Evolutionary conservation across 345 rosid genomes (phyloP).

Genomic region (Eucalyptus pauciflora): DNA sequence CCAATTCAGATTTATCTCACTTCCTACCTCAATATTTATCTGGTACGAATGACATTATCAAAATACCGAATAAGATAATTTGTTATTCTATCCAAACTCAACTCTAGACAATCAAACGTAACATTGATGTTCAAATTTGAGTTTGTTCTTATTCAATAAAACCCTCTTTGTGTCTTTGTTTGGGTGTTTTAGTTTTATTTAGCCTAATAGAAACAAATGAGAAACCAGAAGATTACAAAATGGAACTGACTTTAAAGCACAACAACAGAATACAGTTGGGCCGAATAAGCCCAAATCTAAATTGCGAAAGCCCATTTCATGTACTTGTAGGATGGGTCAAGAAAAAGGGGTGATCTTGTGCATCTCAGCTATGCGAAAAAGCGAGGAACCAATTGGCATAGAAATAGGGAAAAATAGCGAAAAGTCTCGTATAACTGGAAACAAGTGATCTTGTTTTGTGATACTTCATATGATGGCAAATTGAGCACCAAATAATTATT

Average conservation of each 20-base stretch:
- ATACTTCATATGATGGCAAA: neutral
- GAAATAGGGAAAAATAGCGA: neutral
- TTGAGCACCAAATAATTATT: neutral
- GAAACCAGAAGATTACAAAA: neutral
- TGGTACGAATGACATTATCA: rapidly evolving
- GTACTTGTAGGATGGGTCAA: neutral
- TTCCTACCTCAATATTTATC: neutral
- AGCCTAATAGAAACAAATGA: neutral
- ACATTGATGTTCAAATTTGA: neutral
- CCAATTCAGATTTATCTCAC: rapidly evolving
- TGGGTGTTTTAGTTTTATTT: neutral
- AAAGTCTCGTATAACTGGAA: neutral
- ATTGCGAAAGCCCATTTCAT: neutral
- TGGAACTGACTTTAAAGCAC: neutral
- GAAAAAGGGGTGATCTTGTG: neutral
- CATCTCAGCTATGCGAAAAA: neutral
- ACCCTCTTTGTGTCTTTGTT: neutral
- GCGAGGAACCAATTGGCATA: neutral
- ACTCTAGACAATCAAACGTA: neutral
- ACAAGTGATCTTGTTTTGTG: neutral
- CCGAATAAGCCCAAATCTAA: neutral
- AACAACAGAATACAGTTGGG: neutral
- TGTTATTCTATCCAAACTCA: neutral
- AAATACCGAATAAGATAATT: neutral
- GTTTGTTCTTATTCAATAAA: too few relatives aligned